Conservation (phyloP, 495 filamentous ascomycete genomes). For the Penicillium canariense region DNA sequence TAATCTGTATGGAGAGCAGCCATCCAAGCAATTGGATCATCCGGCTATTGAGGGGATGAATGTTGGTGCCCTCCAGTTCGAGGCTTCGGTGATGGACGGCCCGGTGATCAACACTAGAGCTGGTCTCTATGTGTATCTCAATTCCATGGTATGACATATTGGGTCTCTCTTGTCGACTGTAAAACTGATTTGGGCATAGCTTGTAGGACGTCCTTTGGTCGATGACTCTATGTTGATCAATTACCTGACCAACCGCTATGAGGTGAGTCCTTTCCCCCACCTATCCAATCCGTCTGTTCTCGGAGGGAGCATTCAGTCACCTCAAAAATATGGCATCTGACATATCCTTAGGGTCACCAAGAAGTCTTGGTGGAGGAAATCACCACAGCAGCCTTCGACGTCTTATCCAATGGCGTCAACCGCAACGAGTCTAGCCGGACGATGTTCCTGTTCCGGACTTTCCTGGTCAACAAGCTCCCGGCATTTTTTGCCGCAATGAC, state of each 20-base stretch:
- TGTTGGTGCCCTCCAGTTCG: conserved; percentile 47
- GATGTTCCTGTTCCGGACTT: conserved; percentile 81
- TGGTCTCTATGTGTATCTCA: conserved; percentile 88
- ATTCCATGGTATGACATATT: conserved; percentile 64
- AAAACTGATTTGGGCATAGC: conserved; percentile 51
- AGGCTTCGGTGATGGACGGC: conserved; percentile 61
- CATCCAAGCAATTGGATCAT: conserved; percentile 37
- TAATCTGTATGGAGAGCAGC: conserved; percentile 38
- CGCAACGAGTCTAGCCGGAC: conserved; percentile 69
- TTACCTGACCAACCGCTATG: conserved; percentile 80
- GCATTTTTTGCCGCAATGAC: conserved; percentile 66
- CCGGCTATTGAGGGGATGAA: conserved; percentile 41
- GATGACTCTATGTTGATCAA: conserved; percentile 76
- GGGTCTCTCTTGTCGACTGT: not conserved
- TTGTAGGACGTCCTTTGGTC: conserved; percentile 76
- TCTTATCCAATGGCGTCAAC: conserved; percentile 81
- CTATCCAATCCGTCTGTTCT: conserved; percentile 1
- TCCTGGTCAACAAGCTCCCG: conserved; percentile 91
- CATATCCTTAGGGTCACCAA: conserved; percentile 63
- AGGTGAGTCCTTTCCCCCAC: conserved; percentile 41
- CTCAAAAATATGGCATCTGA: not conserved
- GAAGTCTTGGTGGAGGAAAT: conserved; percentile 75
- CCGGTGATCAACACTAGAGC: conserved; percentile 77
- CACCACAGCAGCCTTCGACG: conserved; percentile 83
- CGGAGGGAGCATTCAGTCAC: too few relatives aligned